Conservation (phyloP, 169 alveolate genomes). For the Nephromyces sp. region DNA sequence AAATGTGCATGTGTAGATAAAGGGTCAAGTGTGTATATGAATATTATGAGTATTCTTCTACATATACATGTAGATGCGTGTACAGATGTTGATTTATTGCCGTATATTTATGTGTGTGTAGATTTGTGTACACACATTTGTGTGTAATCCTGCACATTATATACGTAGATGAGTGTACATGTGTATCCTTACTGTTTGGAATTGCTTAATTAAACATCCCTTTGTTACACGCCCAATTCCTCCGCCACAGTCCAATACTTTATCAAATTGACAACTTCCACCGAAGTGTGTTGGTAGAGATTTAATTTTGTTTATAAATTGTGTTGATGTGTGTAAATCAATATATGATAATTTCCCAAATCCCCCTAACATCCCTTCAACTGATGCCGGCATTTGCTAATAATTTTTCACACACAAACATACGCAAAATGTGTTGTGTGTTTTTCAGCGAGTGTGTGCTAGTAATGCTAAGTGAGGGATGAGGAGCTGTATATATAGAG, state of each 20-base stretch:
- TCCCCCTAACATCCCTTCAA: constrained; percentile 3
- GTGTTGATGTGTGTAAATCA: neutral
- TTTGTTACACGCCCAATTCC: constrained; percentile 68
- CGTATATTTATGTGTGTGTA: too few relatives aligned
- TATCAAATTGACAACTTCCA: neutral
- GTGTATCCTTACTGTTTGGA: constrained; percentile 21
- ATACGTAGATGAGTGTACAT: neutral
- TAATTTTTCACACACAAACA: neutral
- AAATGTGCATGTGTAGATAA: too few relatives aligned
- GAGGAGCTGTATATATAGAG: neutral
- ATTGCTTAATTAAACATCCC: constrained; percentile 38
- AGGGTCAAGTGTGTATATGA: too few relatives aligned
- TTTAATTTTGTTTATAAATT: neutral
- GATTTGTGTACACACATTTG: too few relatives aligned
- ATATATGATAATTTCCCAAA: neutral
- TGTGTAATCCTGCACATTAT: too few relatives aligned
- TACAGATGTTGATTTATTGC: too few relatives aligned
- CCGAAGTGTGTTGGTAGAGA: neutral
- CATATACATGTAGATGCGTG: too few relatives aligned
- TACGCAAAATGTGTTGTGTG: neutral
- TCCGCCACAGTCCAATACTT: constrained; percentile 60
- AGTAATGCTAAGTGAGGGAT: neutral
- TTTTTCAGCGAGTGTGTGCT: neutral
- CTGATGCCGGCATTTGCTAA: neutral
- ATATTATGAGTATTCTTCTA: too few relatives aligned